A percentile compares a stretch with the other conserved stretches of the same genome.
These are phyloP conservation scores for Ogataea angusta DNA, from an alignment of 805 yeast species.

Conservation along the genomic window DNA sequence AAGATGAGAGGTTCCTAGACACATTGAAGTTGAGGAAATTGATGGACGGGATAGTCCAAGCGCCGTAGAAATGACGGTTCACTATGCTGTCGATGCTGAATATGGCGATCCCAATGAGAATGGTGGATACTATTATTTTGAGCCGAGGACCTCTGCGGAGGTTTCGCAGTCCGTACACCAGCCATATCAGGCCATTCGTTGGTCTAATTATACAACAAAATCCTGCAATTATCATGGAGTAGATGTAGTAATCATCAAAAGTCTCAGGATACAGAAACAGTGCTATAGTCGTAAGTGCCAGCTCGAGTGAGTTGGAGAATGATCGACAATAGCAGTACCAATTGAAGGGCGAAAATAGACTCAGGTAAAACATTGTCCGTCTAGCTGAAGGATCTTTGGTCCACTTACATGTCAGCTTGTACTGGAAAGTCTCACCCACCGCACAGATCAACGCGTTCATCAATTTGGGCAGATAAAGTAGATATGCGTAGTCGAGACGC, in stretches of 20 bases:
- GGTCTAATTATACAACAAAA: constrained; percentile 76
- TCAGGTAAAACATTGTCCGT: constrained; percentile 42
- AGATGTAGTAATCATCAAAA: not conserved
- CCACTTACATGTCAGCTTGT: constrained; percentile 37
- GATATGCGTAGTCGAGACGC: constrained; percentile 37
- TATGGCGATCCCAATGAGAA: constrained; percentile 18
- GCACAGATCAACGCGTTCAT: constrained; percentile 69
- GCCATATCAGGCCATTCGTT: constrained; percentile 79
- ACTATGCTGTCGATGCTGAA: constrained; percentile 39
- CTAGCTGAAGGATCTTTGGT: constrained; percentile 36
- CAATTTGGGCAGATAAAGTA: constrained; percentile 58
- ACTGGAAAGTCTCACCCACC: constrained; percentile 61
- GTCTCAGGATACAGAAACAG: constrained; percentile 57
- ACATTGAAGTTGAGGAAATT: constrained; percentile 77
- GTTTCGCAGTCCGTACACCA: constrained; percentile 47
- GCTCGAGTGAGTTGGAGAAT: constrained; percentile 81
- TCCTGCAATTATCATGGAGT: constrained; percentile 47
- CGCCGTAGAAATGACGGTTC: constrained; percentile 61
- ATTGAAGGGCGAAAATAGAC: constrained; percentile 70
- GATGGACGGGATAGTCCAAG: constrained; percentile 56
- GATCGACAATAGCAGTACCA: constrained; percentile 80
- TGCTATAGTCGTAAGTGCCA: constrained; percentile 63
- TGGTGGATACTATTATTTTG: constrained; percentile 3
- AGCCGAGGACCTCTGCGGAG: constrained; percentile 13
- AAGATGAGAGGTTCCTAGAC: constrained; percentile 65